Evolutionary conservation across 2,329 filamentous ascomycete genomes (phyloP).

Genomic region (Aureobasidium lini): DNA sequence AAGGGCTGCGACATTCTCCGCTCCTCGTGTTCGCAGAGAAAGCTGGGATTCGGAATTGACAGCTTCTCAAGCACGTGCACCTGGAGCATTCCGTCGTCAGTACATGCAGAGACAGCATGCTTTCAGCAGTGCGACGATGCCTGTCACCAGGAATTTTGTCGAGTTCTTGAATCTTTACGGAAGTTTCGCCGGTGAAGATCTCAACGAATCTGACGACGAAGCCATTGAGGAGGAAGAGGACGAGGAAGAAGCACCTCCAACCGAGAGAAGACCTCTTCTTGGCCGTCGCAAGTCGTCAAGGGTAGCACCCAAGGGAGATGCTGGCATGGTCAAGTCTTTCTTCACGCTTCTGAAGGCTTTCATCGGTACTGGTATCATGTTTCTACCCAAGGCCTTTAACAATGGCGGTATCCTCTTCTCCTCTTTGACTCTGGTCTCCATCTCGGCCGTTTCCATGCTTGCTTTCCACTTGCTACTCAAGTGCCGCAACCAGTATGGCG

Average conservation of each 20-base stretch:
- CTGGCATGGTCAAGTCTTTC: slow-evolving; percentile 64
- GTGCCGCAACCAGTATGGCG: slow-evolving; percentile 56
- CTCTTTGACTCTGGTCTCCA: slow-evolving; percentile 56
- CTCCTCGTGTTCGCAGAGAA: slow-evolving; percentile 25
- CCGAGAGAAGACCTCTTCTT: slow-evolving; percentile 56
- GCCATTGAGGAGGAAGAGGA: slow-evolving; percentile 47
- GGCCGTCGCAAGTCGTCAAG: slow-evolving; percentile 47
- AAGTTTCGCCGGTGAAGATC: slow-evolving; percentile 67
- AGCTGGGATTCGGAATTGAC: slow-evolving; percentile 27
- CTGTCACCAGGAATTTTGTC: slow-evolving; percentile 63
- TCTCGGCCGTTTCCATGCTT: slow-evolving; percentile 59
- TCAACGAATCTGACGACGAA: slow-evolving; percentile 53
- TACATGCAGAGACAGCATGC: slow-evolving; percentile 38
- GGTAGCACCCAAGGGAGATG: slow-evolving; percentile 48
- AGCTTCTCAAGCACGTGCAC: slow-evolving; percentile 39
- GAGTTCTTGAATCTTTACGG: slow-evolving; percentile 71
- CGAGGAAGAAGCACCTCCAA: slow-evolving; percentile 43
- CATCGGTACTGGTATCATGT: slow-evolving; percentile 75
- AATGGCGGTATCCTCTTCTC: slow-evolving; percentile 74
- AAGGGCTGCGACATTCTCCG: slow-evolving; percentile 61
- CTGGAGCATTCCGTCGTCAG: slow-evolving; percentile 49
- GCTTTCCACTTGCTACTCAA: slow-evolving; percentile 66
- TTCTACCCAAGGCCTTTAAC: slow-evolving; percentile 69
- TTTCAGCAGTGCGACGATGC: slow-evolving; percentile 36
- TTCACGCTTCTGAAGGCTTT: slow-evolving; percentile 74